These are phyloP conservation scores for Penicillium sclerotigenum DNA, from an alignment of 2,329 filamentous ascomycete genomes.

Conservation along the genomic window DNA sequence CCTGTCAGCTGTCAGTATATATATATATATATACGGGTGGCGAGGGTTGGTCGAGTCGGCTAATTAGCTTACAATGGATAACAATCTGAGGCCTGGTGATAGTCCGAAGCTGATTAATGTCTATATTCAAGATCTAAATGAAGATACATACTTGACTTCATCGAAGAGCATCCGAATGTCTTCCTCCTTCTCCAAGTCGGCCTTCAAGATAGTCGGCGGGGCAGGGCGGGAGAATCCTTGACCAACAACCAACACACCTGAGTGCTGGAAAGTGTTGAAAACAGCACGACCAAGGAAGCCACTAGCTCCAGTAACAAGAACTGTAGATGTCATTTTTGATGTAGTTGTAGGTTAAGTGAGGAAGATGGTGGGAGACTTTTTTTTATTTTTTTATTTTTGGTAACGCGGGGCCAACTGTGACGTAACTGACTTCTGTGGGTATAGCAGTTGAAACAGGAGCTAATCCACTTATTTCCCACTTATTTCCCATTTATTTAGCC, in stretches of 20 bases:
- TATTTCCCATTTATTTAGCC: too few relatives aligned
- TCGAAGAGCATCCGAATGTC: conserved; percentile 50
- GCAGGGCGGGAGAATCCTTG: conserved; percentile 72
- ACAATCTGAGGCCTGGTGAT: conserved; percentile 66
- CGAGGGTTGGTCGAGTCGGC: neutral
- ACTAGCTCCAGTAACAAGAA: conserved; percentile 77
- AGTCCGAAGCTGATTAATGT: conserved; percentile 1
- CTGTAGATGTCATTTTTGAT: conserved; percentile 50
- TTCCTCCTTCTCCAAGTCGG: conserved; percentile 48
- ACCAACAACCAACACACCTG: conserved; percentile 67
- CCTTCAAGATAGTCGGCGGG: conserved; percentile 62
- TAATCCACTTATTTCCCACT: neutral
- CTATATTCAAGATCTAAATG: neutral
- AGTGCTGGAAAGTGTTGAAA: conserved; percentile 63
- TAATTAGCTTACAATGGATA: conserved; percentile 65
- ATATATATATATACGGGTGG: too few relatives aligned
- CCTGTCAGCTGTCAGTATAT: conserved; percentile 48
- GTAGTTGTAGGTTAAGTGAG: neutral
- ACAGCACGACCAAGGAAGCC: conserved; percentile 81
- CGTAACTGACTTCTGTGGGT: conserved; percentile 23
- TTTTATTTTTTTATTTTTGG: conserved; percentile 1
- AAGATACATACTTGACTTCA: conserved; percentile 49
- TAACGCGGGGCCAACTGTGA: conserved; percentile 18
- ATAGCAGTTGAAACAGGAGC: neutral
- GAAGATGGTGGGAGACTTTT: neutral